These are phyloP conservation scores for Eutypa lata DNA, from an alignment of 2,329 filamentous ascomycete species.

Conservation along the genomic window DNA sequence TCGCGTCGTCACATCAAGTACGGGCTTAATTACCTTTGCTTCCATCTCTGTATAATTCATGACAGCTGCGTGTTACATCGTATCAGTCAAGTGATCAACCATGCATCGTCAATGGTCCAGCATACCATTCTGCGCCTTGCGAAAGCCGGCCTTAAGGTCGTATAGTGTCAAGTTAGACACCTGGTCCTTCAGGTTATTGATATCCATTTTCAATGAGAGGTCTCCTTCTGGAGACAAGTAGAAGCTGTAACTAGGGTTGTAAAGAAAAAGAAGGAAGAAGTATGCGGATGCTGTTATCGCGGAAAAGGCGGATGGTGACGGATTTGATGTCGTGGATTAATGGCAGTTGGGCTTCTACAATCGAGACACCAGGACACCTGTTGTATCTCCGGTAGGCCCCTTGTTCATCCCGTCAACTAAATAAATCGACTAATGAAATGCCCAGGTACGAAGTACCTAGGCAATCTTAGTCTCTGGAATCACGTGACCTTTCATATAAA, in stretches of 20 bases:
- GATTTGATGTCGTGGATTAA: background rate
- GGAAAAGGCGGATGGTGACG: background rate
- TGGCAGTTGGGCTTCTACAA: background rate
- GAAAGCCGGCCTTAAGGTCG: conserved; percentile 90
- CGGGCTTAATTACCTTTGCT: conserved; percentile 47
- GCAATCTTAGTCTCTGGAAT: background rate
- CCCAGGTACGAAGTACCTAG: too few species aligned
- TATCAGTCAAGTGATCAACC: conserved; percentile 23
- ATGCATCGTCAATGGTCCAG: background rate
- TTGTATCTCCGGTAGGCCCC: background rate
- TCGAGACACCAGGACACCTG: background rate
- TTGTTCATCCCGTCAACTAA: too few species aligned
- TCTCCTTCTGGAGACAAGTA: conserved; percentile 7
- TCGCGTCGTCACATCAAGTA: conserved; percentile 2
- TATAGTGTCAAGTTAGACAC: conserved; percentile 92
- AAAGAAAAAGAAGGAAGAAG: background rate
- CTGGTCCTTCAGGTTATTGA: conserved; percentile 78
- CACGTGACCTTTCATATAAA: background rate
- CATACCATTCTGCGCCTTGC: conserved; percentile 95
- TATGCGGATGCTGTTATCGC: background rate
- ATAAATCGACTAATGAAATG: too few species aligned
- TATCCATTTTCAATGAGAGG: conserved; percentile 63
- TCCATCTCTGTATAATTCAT: conserved; percentile 99
- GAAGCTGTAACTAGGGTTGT: conserved; percentile 1
- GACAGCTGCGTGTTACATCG: conserved; percentile 60